phyloP scores from a whole-genome alignment of 176 grass and related monocot genomes.

The Phoenix roebelenii region DNA sequence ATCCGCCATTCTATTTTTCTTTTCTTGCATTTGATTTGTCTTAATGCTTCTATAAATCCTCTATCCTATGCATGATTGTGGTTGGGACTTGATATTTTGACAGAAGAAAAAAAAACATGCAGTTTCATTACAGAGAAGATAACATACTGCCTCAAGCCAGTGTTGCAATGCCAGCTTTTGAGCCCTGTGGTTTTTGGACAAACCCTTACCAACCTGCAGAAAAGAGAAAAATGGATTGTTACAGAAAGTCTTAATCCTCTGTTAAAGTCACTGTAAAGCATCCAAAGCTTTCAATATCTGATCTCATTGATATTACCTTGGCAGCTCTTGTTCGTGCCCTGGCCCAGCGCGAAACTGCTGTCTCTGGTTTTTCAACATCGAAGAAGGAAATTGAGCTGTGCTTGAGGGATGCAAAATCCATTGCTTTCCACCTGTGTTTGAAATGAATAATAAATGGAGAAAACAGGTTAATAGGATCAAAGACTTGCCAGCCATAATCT shows the following conservation, averaged over 20 bases:
- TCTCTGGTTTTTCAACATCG: constrained; percentile 68
- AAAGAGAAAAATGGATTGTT: constrained; percentile 6
- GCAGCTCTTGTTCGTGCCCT: constrained; percentile 74
- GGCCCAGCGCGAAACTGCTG: constrained; percentile 79
- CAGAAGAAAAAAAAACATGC: no score
- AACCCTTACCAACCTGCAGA: constrained; percentile 80
- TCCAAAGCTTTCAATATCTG: no score
- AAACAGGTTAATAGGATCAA: no score
- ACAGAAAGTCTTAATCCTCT: neutral
- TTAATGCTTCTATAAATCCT: no score
- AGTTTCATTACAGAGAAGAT: no score
- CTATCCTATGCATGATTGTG: no score
- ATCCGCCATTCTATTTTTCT: no score
- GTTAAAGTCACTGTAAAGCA: no score
- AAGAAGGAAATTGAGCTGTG: constrained; percentile 29
- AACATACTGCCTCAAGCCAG: constrained; percentile 98
- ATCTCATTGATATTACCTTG: constrained; percentile 42
- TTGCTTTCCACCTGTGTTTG: constrained; percentile 66
- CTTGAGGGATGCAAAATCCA: constrained; percentile 53
- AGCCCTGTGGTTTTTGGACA: constrained; percentile 76
- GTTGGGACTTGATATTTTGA: no score
- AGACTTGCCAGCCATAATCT: no score
- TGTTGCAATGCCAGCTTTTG: constrained; percentile 92
- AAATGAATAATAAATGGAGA: neutral
- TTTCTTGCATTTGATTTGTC: no score